phyloP scores from a whole-genome alignment of 495 filamentous ascomycete species.

The Aspergillus heteromorphus region DNA sequence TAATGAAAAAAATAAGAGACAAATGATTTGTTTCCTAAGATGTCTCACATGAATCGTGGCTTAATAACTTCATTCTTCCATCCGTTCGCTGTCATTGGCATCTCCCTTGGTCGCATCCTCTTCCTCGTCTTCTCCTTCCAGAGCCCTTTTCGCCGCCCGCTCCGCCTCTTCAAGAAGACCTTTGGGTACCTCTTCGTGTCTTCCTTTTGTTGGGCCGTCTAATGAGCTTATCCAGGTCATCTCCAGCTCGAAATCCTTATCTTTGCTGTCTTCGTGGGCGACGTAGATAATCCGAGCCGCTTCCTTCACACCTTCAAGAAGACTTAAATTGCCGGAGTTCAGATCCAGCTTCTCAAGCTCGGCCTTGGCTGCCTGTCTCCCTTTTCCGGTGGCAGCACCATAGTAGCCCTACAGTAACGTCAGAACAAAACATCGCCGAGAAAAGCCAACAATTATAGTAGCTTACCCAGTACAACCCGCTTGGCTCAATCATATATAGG shows the following conservation, averaged over 20 bases:
- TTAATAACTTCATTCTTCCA: conserved; percentile 68
- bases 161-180: conserved; percentile 87
- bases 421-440: background rate
- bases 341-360: conserved; percentile 97
- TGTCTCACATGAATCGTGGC: no score
- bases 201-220: conserved; percentile 82
- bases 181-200: conserved; percentile 87
- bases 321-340: conserved; percentile 64
- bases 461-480: conserved; percentile 85
- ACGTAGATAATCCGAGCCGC: conserved; percentile 94
- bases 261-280: conserved; percentile 93
- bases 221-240: conserved; percentile 92
- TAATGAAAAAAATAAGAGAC: background rate
- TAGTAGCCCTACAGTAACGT: conserved; percentile 70
- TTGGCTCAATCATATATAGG: conserved; percentile 98
- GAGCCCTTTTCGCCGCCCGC: conserved; percentile 64
- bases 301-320: conserved; percentile 88
- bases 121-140: conserved; percentile 68
- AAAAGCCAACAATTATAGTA: background rate
- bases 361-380: conserved; percentile 90
- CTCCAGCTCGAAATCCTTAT: conserved; percentile 98
- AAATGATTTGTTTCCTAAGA: no score
- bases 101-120: conserved; percentile 55
- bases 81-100: conserved; percentile 55
- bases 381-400: conserved; percentile 94